Conservation (phyloP, 257 asterid species). For the Solanum medicagineum region DNA sequence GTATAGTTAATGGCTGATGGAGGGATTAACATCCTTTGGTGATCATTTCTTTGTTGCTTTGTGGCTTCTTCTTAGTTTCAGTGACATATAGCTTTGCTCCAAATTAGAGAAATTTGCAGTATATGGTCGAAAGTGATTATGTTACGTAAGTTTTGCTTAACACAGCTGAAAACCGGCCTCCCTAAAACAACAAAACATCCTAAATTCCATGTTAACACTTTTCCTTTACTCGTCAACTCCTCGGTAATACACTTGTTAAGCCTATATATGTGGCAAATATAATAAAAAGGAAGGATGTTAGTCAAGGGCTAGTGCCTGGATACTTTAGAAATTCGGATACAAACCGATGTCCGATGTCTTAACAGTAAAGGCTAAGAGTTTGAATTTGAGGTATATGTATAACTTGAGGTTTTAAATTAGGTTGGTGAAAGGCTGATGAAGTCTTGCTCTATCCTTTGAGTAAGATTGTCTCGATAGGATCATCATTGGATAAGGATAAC, state of each 20-base stretch:
- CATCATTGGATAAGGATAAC: too few species aligned
- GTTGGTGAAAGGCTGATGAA: too few species aligned
- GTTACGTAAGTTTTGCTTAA: not conserved
- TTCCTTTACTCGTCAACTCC: not conserved
- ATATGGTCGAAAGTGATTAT: not conserved
- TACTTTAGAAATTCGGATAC: not conserved
- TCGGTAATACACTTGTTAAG: not conserved
- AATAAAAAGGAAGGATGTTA: not conserved
- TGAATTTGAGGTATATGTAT: too few species aligned
- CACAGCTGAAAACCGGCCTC: not conserved
- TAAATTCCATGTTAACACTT: not conserved
- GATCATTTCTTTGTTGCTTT: not conserved
- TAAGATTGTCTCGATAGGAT: too few species aligned
- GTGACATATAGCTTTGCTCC: not conserved
- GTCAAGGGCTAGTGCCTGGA: not conserved
- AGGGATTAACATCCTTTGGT: not conserved
- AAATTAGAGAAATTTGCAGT: not conserved
- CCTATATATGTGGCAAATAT: not conserved
- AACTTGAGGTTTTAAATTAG: too few species aligned
- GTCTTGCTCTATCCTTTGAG: too few species aligned
- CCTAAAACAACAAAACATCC: not conserved
- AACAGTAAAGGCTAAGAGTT: not conserved
- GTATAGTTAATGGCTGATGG: not conserved
- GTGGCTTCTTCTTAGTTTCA: not conserved
- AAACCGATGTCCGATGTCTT: not conserved